These are phyloP conservation scores for Abrus precatorius DNA, from an alignment of 306 rosid genomes.

Conservation along the genomic window DNA sequence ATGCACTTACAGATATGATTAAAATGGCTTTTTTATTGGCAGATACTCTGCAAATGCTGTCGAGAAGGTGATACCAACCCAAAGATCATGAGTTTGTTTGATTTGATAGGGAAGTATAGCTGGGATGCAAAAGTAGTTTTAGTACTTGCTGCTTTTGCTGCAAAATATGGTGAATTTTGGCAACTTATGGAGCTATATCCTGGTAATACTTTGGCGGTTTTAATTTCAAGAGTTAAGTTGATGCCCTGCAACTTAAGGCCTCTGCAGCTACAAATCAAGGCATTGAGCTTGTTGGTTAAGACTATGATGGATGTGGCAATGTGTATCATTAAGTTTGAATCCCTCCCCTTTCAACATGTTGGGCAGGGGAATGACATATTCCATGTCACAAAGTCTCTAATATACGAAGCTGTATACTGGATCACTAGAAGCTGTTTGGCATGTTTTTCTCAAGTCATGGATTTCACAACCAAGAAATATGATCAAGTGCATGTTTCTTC, in stretches of 20 bases:
- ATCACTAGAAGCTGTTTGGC: conserved; percentile 64
- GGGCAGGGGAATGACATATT: conserved; percentile 14
- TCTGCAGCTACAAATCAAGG: conserved; percentile 40
- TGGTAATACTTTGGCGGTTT: conserved; percentile 56
- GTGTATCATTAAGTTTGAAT: conserved; percentile 67
- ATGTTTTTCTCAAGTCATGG: conserved; percentile 60
- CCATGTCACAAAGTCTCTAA: conserved; percentile 24
- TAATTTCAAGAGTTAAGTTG: conserved; percentile 57
- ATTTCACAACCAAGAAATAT: conserved; percentile 55
- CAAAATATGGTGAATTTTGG: conserved; percentile 67
- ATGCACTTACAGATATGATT: not conserved
- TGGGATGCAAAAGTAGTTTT: conserved; percentile 74
- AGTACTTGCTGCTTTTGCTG: conserved; percentile 68
- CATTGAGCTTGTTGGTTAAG: conserved; percentile 58
- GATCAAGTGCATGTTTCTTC: conserved; percentile 80
- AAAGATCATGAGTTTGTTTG: conserved; percentile 63
- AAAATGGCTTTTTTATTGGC: conserved; percentile 44
- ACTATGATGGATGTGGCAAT: conserved; percentile 64
- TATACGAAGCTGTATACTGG: conserved; percentile 69
- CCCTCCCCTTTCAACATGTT: conserved; percentile 46
- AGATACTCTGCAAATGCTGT: conserved; percentile 60
- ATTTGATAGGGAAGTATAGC: conserved; percentile 59
- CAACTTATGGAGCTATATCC: conserved; percentile 56
- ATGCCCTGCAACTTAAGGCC: conserved; percentile 47
- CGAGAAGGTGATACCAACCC: conserved; percentile 55